These are phyloP conservation scores for Niebla homalea DNA, from an alignment of 495 filamentous ascomycete genomes.

Conservation along the genomic window DNA sequence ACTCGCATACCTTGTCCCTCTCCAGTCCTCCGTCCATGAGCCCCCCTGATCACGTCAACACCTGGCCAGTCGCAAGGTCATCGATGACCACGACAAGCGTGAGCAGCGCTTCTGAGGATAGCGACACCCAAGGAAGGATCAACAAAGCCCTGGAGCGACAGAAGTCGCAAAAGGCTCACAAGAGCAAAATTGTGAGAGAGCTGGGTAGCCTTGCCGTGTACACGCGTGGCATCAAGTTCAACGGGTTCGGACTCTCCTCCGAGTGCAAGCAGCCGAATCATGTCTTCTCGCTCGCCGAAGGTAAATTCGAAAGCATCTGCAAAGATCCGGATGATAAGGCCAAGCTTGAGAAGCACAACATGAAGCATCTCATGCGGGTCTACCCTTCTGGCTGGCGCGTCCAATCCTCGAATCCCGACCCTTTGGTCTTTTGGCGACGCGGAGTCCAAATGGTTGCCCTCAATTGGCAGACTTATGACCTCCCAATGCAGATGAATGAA, in stretches of 20 bases:
- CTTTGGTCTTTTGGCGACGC: slow-evolving; percentile 79
- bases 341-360: slow-evolving; percentile 75
- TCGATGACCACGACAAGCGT: slow-evolving; percentile 43
- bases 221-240: slow-evolving; percentile 73
- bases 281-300: slow-evolving; percentile 84
- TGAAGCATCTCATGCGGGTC: slow-evolving; percentile 81
- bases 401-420: slow-evolving; percentile 83
- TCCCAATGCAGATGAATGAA: slow-evolving; percentile 87
- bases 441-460: slow-evolving; percentile 94
- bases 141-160: slow-evolving; percentile 26
- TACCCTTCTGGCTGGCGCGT: slow-evolving; percentile 75
- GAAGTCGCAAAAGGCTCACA: slow-evolving; percentile 46
- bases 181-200: slow-evolving; percentile 72
- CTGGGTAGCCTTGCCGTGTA: slow-evolving; percentile 84
- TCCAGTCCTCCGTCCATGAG: slow-evolving; percentile 45
- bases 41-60: slow-evolving; percentile 27
- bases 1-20: slow-evolving; percentile 39
- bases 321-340: slow-evolving; percentile 57
- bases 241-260: slow-evolving; percentile 47
- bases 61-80: slow-evolving; percentile 33
- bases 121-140: slow-evolving; percentile 32
- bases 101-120: slow-evolving; percentile 51
- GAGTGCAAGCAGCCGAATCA: slow-evolving; percentile 83
- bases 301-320: slow-evolving; percentile 64
- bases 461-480: slow-evolving; percentile 97